Percentiles rank a stretch among this genome's conserved stretches.
These are phyloP conservation scores for Podospora appendiculata DNA, from an alignment of 495 filamentous ascomycete species.

Conservation along the genomic window DNA sequence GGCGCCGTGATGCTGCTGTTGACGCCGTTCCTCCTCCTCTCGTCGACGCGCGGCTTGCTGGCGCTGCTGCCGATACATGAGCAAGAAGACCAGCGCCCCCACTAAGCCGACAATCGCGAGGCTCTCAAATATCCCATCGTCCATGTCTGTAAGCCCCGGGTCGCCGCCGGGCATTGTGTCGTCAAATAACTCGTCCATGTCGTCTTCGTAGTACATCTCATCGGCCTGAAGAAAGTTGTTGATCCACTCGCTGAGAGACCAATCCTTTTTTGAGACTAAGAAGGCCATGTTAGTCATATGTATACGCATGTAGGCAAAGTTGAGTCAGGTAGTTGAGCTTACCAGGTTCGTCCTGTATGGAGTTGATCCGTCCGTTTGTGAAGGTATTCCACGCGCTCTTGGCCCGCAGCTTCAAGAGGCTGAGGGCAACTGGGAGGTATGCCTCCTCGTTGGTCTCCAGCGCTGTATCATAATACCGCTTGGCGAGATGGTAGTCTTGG, in stretches of 20 bases:
- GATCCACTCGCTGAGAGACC: conserved; percentile 78
- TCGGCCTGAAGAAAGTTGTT: conserved; percentile 75
- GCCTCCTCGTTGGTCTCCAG: conserved; percentile 86
- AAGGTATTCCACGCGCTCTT: conserved; percentile 91
- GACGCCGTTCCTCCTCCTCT: conserved; percentile 29
- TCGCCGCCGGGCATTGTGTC: conserved; percentile 48
- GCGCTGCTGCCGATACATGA: conserved; percentile 77
- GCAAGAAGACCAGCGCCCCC: conserved; percentile 63
- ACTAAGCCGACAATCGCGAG: conserved; percentile 74
- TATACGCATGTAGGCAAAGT: conserved; percentile 2
- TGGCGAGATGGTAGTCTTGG: conserved; percentile 96
- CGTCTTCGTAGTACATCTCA: conserved; percentile 52
- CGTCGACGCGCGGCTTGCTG: conserved; percentile 44
- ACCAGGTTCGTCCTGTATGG: conserved; percentile 85
- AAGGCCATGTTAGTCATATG: conserved; percentile 1
- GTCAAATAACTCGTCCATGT: conserved; percentile 50
- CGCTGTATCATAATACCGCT: conserved; percentile 89
- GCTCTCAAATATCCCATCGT: conserved; percentile 71
- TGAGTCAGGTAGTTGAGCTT: conserved; percentile 21
- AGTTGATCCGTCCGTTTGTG: conserved; percentile 80
- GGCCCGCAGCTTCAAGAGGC: conserved; percentile 74
- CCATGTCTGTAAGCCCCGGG: conserved; percentile 52
- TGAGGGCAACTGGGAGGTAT: conserved; percentile 87
- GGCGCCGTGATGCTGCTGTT: conserved; percentile 12
- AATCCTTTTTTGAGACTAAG: conserved; percentile 56